Percentiles rank a stretch among this genome's conserved stretches.
phyloP scores from a whole-genome alignment of 176 grass and related monocot genomes.

The Carex cristatella region DNA sequence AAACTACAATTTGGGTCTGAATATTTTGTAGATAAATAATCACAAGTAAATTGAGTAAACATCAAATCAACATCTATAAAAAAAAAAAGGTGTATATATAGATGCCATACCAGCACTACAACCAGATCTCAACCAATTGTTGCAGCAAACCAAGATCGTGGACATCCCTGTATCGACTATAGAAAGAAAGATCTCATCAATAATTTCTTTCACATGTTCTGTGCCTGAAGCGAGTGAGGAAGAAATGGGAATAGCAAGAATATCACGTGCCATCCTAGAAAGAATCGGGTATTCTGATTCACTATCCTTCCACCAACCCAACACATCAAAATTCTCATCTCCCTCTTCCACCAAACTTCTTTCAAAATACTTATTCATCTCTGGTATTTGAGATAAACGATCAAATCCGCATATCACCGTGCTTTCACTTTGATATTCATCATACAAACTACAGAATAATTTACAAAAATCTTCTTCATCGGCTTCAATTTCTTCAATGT shows the following conservation, averaged over 20 bases:
- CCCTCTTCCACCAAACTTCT: too few species aligned
- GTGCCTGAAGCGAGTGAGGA: not conserved
- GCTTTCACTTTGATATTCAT: not conserved
- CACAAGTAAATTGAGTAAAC: too few species aligned
- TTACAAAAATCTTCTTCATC: not conserved
- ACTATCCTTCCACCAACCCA: slow-evolving; percentile 1
- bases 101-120: not conserved
- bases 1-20: not conserved
- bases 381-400: too few species aligned
- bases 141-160: not conserved
- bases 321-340: slow-evolving; percentile 9
- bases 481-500: too few species aligned
- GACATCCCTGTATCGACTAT: not conserved
- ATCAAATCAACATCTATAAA: not conserved
- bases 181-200: not conserved
- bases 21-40: not conserved
- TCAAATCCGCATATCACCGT: too few species aligned
- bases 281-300: not conserved
- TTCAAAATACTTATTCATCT: not conserved
- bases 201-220: not conserved
- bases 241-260: slow-evolving; percentile 16
- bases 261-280: slow-evolving; percentile 15
- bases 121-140: not conserved
- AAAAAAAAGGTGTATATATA: not conserved
- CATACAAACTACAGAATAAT: not conserved